Evolutionary conservation across 371 early-diverging fungal genomes (phyloP).

Genomic region (Mucor circinelloides): DNA sequence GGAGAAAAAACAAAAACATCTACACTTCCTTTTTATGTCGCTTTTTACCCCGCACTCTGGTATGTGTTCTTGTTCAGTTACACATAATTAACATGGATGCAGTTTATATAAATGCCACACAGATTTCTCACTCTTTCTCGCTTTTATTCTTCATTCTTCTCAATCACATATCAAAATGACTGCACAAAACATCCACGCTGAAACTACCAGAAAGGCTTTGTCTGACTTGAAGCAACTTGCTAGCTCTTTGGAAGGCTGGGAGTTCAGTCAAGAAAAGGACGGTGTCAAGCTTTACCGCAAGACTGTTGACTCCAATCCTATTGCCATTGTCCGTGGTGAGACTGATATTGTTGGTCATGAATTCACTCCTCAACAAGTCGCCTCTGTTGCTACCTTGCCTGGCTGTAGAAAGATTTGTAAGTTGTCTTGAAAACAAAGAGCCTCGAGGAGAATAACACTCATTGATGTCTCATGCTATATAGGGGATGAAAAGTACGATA

Average conservation of each 20-base stretch:
- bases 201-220: conserved; percentile 16
- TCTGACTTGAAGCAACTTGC: conserved; percentile 26
- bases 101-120: background rate
- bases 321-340: conserved; percentile 35
- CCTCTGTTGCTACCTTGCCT: conserved; percentile 25
- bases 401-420: conserved; percentile 37
- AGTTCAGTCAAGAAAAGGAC: conserved; percentile 21
- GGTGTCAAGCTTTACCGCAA: conserved; percentile 30
- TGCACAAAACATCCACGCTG: conserved; percentile 20
- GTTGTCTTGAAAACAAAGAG: background rate
- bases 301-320: conserved; percentile 12
- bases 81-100: background rate
- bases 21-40: background rate
- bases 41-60: background rate
- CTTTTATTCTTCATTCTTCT: background rate
- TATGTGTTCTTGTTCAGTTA: background rate
- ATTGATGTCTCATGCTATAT: background rate
- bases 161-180: background rate
- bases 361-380: conserved; percentile 24
- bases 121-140: background rate
- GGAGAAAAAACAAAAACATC: background rate
- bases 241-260: conserved; percentile 27
- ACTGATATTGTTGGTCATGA: conserved; percentile 14
- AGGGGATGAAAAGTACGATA: conserved; percentile 52
- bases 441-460: background rate